Base-by-base conservation (phyloP, 768 basidiomycete genomes). In the Leccinum aurantiacum region DNA sequence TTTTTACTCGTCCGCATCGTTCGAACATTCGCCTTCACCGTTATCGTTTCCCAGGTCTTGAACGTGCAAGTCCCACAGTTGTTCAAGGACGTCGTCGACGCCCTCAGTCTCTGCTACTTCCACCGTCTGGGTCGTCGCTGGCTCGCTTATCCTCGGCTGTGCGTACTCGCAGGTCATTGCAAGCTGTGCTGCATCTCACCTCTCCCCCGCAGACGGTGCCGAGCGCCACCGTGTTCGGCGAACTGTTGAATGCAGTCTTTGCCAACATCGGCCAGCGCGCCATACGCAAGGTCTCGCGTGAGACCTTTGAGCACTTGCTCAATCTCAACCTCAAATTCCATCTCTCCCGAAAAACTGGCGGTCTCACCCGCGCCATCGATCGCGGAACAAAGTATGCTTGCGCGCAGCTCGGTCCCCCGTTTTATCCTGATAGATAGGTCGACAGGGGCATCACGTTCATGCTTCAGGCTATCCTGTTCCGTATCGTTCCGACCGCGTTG, bases 41-140 rank as follows among this genome's bases (percentile, higher is more conserved):
- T 41, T 4, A 4, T 9, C n/a, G 19, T 19, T 13, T 14, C 4
- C 48, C 57, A 95, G 94, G 76, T 97, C 48, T 76, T 98, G 58
- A 99, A 98, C 71, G 97, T 99, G 1, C 96, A 98, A 81, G 95
- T 99, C n/a, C 97, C 97, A 1, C 84, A 93, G 65, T 78, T 98
- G 61, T 99, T 99, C 84, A 98, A 98, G 75, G 75, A 81, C 27
- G 84, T 99, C 47, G 87, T 99, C 55, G 96, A 99, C 71, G 75
- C 91, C 1, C 79, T 99, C 62, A 97, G 79, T 97, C 35, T 84
- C 88, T 13, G 75, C 86, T 13, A 71, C 80, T 7, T 84, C 88
- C 5, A 94, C 95, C 0, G 93, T 92, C 3, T 96, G 94, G 91
- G 80, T 95, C 3, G 78, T 99, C 24, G 93, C 89, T 0, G 97